phyloP scores from a whole-genome alignment of 345 rosid genomes.

The Bruguiera gymnorhiza region DNA sequence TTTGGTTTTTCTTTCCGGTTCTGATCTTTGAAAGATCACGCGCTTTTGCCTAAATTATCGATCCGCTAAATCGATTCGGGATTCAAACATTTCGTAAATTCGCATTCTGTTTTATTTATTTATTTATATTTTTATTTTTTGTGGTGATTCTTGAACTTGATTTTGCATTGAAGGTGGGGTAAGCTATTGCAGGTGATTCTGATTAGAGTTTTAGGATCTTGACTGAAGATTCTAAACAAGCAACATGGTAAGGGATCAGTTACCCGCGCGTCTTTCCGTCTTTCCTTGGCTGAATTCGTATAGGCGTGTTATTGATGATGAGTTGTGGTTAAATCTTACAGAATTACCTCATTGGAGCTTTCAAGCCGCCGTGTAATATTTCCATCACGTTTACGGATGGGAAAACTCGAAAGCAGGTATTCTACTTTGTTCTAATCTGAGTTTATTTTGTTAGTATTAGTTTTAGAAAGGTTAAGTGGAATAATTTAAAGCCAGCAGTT shows the following conservation, averaged over 20 bases:
- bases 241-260: background rate
- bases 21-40: background rate
- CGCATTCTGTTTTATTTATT: background rate
- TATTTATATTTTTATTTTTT: background rate
- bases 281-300: background rate
- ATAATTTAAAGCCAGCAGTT: no score
- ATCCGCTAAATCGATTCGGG: no score
- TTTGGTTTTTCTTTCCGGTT: no score
- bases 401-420: conserved; percentile 81
- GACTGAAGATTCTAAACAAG: background rate
- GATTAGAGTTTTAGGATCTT: no score
- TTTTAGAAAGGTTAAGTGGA: background rate
- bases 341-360: conserved; percentile 96
- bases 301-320: background rate
- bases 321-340: conserved; percentile 16
- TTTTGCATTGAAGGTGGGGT: no score
- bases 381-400: conserved; percentile 72
- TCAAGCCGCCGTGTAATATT: conserved; percentile 83
- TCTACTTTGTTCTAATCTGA: background rate
- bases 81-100: no score
- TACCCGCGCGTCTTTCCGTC: background rate
- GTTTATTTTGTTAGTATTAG: background rate
- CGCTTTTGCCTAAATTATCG: no score
- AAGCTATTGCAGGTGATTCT: no score
- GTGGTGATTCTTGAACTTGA: background rate